phyloP scores from a whole-genome alignment of 169 alveolate genomes.

The Perkinsus marinus region DNA sequence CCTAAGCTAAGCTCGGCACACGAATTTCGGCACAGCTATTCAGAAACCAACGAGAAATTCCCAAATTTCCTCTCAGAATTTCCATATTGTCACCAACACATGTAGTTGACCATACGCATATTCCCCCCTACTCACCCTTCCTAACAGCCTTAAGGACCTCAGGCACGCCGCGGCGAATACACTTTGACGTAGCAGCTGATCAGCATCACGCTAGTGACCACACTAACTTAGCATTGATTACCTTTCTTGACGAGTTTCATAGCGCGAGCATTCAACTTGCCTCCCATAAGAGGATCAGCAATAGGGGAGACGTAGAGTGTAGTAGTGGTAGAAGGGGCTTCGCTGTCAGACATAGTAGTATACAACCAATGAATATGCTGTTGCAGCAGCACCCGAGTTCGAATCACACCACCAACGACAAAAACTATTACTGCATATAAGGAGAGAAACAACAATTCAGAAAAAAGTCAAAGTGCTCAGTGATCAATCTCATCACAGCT shows the following conservation, averaged over 20 bases:
- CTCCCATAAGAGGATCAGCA: conserved; percentile 77
- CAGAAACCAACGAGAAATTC: no score
- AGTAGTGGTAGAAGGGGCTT: not conserved
- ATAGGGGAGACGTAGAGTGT: conserved; percentile 66
- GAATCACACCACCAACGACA: not conserved
- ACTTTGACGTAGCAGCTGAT: conserved; percentile 7
- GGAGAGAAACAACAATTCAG: not conserved
- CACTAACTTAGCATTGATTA: conserved; percentile 35
- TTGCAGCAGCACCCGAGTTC: not conserved
- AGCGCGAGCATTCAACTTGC: conserved; percentile 64
- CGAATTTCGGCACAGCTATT: no score
- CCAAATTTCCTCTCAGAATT: no score
- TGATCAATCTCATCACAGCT: no score
- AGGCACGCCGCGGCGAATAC: conserved; percentile 79
- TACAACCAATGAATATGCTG: not conserved
- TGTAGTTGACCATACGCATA: no score
- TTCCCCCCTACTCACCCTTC: conserved; percentile 42
- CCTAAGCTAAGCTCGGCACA: no score
- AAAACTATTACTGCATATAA: no score
- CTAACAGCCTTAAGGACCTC: conserved; percentile 87
- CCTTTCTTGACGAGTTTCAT: conserved; percentile 64
- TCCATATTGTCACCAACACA: no score
- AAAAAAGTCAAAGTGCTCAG: no score
- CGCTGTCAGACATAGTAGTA: not conserved
- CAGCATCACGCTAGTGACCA: conserved; percentile 6